Evolutionary conservation across 306 rosid genomes (phyloP).

Genomic region (Cajanus cajan): DNA sequence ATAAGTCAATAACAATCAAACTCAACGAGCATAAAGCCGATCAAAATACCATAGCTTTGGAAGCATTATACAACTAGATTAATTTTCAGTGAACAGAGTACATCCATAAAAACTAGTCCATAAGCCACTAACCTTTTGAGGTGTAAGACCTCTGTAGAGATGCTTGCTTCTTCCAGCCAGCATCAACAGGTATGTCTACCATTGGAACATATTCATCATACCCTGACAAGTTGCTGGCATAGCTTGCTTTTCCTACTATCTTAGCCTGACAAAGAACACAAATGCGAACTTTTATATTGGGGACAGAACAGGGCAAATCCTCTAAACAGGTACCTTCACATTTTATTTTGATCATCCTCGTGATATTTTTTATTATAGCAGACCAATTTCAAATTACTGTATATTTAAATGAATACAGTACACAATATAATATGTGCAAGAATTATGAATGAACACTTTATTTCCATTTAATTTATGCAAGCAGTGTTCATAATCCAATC

Average conservation of each 20-base stretch:
- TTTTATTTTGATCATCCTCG: conserved; percentile 1
- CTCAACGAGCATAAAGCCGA: not conserved
- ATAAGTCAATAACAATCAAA: not conserved
- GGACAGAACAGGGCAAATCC: conserved; percentile 9
- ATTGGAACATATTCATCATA: conserved; percentile 96
- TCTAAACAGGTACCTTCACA: not conserved
- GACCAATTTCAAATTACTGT: not conserved
- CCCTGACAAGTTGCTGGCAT: conserved; percentile 58
- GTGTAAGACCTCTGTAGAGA: conserved; percentile 52
- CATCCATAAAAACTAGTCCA: conserved; percentile 2
- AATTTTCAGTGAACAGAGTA: not conserved
- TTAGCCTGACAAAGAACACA: conserved; percentile 57
- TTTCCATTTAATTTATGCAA: not conserved
- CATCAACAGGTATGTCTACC: conserved; percentile 97
- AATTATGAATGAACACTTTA: not conserved
- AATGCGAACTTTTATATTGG: not conserved
- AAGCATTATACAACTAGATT: not conserved
- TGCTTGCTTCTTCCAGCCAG: conserved; percentile 73
- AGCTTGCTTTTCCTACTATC: conserved; percentile 68
- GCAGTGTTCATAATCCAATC: not conserved
- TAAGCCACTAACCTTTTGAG: conserved; percentile 61
- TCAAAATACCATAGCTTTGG: not conserved
- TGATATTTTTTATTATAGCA: conserved; percentile 6
- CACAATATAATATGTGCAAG: not conserved
- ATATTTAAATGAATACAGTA: not conserved